phyloP scores from a whole-genome alignment of 176 grass and related monocot species.

The Triticum urartu region DNA sequence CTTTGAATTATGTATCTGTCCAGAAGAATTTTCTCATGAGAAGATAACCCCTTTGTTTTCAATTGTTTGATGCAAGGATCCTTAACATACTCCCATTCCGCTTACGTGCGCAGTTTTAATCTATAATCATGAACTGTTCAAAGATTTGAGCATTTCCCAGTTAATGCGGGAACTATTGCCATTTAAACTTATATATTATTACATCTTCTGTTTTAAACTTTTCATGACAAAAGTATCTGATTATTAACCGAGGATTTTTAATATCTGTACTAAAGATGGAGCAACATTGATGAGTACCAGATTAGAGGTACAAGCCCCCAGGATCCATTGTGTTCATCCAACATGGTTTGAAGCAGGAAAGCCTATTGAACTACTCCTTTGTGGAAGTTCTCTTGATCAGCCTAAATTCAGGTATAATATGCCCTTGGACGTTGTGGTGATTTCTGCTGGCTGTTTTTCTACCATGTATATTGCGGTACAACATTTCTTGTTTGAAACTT shows the following conservation, averaged over 20 bases:
- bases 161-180: neutral
- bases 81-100: neutral
- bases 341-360: constrained; percentile 92
- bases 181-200: constrained; percentile 22
- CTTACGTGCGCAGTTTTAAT: neutral
- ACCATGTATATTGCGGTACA: neutral
- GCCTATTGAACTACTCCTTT: constrained; percentile 70
- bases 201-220: neutral
- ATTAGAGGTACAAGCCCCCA: constrained; percentile 78
- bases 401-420: constrained; percentile 76
- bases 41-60: constrained; percentile 1
- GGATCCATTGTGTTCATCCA: constrained; percentile 89
- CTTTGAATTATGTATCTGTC: neutral
- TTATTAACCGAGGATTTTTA: constrained; percentile 22
- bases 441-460: constrained; percentile 1
- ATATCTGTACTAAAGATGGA: constrained; percentile 56
- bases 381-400: constrained; percentile 85
- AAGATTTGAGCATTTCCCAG: neutral
- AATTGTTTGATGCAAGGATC: constrained; percentile 5
- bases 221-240: constrained; percentile 1
- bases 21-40: neutral
- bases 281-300: constrained; percentile 73
- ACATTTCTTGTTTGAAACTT: constrained; percentile 14
- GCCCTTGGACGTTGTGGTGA: neutral
- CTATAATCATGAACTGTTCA: constrained; percentile 2